Evolutionary conservation across 441 rosid genomes (phyloP), one percentile per base, ranked within the genome.

Genomic region (Pelargonium citronellum): DNA sequence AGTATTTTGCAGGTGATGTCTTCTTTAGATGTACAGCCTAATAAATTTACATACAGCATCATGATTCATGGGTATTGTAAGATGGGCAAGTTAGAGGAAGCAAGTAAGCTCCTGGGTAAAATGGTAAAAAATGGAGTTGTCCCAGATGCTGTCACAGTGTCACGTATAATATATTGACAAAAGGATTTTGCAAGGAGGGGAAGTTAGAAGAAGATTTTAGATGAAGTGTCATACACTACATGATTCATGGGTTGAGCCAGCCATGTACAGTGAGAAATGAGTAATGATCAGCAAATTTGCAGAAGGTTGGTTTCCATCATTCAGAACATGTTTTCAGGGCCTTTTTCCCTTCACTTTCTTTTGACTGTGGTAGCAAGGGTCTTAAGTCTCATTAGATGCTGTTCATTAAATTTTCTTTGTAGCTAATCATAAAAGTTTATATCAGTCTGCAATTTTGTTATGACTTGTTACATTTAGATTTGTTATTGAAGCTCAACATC

Each of bases 41-140:
- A 87, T 76, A 86, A 82, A 78, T 66, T 86, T 61, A 87, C 90
- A 19, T 87, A 86, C 74, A 87, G 90, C 1, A 77, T 84, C 72
- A 82, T 82, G 85, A 84, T 86, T 73, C 76, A 78, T 69, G 90
- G 88, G 37, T 79, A 80, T 75, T 80, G 87, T 43, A 83, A 83
- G 81, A 68, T 72, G 69, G 87, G 87, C 43, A 77, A 86, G 69
- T 74, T 80, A 73, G 75, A 74, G 63, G 81, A 87, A 82, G 92
- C 87, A 47, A 63, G 74, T 57, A 84, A 76, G 75, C 82, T 86
- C 79, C 72, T 87, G 41, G 44, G 64, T 69, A 77, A 75, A 82
- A 86, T 87, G 90, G 73, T 75, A 64, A 79, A 79, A 58, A 81
- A 60, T 44, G 92, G 86, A 62, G 74, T 84, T 66, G 70, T 73